These are phyloP conservation scores for Phallus indusiatus DNA, from an alignment of 768 basidiomycete genomes.

Conservation along the genomic window DNA sequence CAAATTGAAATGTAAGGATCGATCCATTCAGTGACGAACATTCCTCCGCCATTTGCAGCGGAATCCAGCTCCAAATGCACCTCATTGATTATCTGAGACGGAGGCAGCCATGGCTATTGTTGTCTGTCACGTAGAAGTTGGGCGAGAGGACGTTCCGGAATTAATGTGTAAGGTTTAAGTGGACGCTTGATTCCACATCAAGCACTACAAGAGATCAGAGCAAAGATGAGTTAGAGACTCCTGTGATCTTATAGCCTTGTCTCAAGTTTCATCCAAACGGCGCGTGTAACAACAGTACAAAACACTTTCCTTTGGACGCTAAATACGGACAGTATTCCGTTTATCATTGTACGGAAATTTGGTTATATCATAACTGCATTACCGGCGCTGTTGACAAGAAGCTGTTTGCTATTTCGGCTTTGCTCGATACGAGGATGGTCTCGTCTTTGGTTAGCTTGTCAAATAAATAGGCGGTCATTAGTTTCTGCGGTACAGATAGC, in stretches of 20 bases:
- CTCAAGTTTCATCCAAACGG: constrained; percentile 32
- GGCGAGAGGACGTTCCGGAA: no score
- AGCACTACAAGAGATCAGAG: not conserved
- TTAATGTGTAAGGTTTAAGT: constrained; percentile 57
- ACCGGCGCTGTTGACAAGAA: constrained; percentile 13
- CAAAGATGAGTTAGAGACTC: not conserved
- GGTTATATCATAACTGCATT: constrained; percentile 18
- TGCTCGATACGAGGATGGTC: no score
- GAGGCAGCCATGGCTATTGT: no score
- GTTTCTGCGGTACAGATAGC: no score
- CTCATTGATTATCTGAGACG: constrained; percentile 52
- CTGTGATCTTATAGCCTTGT: no score
- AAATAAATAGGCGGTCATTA: no score
- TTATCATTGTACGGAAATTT: constrained; percentile 34
- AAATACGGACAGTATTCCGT: constrained; percentile 59
- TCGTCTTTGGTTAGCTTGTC: constrained; percentile 71
- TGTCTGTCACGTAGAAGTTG: no score
- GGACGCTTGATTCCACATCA: constrained; percentile 57
- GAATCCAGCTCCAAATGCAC: no score
- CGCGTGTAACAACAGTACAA: constrained; percentile 55
- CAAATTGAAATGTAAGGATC: no score
- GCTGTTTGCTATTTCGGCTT: constrained; percentile 5
- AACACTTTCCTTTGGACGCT: constrained; percentile 48
- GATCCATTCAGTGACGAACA: no score
- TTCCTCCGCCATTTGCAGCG: no score